These are phyloP conservation scores for Ustulina deusta DNA, from an alignment of 2,329 filamentous ascomycete genomes.

Conservation along the genomic window DNA sequence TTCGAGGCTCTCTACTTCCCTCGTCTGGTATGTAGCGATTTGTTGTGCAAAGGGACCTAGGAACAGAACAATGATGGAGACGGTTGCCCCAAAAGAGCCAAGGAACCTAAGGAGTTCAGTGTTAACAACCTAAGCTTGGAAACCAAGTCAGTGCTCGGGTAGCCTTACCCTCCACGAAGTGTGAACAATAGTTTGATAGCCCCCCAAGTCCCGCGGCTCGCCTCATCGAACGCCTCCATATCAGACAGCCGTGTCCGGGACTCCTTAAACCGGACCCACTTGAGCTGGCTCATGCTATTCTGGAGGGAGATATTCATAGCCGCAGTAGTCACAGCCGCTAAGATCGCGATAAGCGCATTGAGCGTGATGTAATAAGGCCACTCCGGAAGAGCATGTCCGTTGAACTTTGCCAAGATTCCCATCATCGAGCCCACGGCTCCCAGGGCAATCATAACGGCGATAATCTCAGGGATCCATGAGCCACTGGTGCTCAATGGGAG, in stretches of 20 bases:
- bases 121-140: not conserved
- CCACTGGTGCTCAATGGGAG: slow-evolving; percentile 21
- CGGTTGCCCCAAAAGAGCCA: slow-evolving; percentile 49
- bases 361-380: slow-evolving; percentile 52
- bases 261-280: slow-evolving; percentile 52
- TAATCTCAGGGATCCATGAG: slow-evolving; percentile 49
- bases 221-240: slow-evolving; percentile 52
- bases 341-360: slow-evolving; percentile 51
- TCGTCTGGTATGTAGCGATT: slow-evolving; percentile 48
- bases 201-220: slow-evolving; percentile 50
- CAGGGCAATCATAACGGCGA: slow-evolving; percentile 45
- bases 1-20: slow-evolving; percentile 37
- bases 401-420: slow-evolving; percentile 49
- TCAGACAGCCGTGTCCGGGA: slow-evolving; percentile 48
- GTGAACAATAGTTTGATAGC: slow-evolving; percentile 48
- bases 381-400: slow-evolving; percentile 46
- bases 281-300: slow-evolving; percentile 50
- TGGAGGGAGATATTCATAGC: slow-evolving; percentile 50
- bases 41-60: slow-evolving; percentile 52
- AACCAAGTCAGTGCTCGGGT: not conserved
- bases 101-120: slow-evolving; percentile 36
- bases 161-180: slow-evolving; percentile 48
- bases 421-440: slow-evolving; percentile 48
- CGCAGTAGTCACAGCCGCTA: slow-evolving; percentile 49
- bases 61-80: slow-evolving; percentile 48